Evolutionary conservation across 371 early-diverging fungal genomes (phyloP), one percentile per base, ranked within the genome.

Genomic region (Entomophthora muscae): DNA sequence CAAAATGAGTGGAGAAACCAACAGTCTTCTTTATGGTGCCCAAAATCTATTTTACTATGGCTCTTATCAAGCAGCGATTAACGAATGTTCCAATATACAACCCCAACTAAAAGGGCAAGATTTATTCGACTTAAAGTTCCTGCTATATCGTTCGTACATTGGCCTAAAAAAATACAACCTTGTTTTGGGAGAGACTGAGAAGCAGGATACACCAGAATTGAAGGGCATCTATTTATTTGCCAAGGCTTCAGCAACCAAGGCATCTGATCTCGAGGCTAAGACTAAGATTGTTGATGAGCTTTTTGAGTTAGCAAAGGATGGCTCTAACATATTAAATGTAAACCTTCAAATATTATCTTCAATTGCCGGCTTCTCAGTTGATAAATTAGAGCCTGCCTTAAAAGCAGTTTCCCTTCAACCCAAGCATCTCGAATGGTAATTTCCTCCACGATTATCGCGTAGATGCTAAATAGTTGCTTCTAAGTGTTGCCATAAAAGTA

Each of bases 401-500:
- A 62, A 62, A 29, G 62, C 62, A 12, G 62, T 62, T n/a, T 26
- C 22, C 13, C 29, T 62, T 2, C 62, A 62, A 21, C 62, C 52
- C 17, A 31, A 52, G 42, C 62, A 62, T 62, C 26, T 59, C 2
- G 62, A 62, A 62, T 62, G 42, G 62, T 62, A 62, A 53, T 27
- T 42, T 10, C 7, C 21, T 10, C 51, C 7, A 7, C 7, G 21
- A 21, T 42, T 21, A 42, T 42, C 51, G n/a, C n/a, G n/a, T n/a
- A 52, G 2, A 33, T 28, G 42, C 53, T 28, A 3, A 26, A 13
- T 21, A 29, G 17, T 17, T 10, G 7, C 26, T 65, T 31, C 28
- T 5, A 67, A 89, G 90, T 72, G 78, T 80, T 59, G 84, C 88
- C 0, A 71, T 93, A 56, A 84, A 83, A 21, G 79, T 86, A 21